A percentile compares a stretch with the other conserved stretches of the same genome.
phyloP scores from a whole-genome alignment of 164 flowering plant genomes.

The Liquidambar formosana region DNA sequence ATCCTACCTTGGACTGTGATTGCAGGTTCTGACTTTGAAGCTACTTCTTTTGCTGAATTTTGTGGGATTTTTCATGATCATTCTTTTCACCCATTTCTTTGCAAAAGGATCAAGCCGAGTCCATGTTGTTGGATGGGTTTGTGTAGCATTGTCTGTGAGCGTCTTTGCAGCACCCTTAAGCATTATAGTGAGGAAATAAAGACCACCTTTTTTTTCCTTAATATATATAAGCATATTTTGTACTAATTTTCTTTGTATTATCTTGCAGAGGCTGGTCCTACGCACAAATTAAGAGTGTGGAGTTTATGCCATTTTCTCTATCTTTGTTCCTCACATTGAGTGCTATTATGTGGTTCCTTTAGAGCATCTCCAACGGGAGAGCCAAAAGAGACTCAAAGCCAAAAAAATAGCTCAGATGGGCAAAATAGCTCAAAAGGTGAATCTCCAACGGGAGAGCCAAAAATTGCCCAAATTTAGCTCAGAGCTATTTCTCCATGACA shows the following conservation, averaged over 20 bases:
- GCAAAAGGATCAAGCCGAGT: conserved; percentile 9
- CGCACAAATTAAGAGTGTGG: conserved; percentile 50
- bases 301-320: conserved; percentile 58
- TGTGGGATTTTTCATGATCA: conserved; percentile 27
- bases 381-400: too few relatives aligned
- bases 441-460: too few relatives aligned
- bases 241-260: background rate
- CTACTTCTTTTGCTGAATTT: conserved; percentile 26
- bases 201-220: too few relatives aligned
- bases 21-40: conserved; percentile 32
- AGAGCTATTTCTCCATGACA: too few relatives aligned
- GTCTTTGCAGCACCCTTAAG: conserved; percentile 25
- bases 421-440: too few relatives aligned
- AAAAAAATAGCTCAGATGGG: too few relatives aligned
- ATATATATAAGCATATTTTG: too few relatives aligned
- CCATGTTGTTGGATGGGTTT: conserved; percentile 24
- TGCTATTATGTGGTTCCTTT: conserved; percentile 48
- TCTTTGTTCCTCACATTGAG: conserved; percentile 50
- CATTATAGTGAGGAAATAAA: too few relatives aligned
- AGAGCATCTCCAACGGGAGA: too few relatives aligned
- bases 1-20: too few relatives aligned
- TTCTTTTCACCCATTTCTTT: conserved; percentile 23
- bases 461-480: too few relatives aligned
- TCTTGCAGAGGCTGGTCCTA: conserved; percentile 39
- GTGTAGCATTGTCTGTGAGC: conserved; percentile 15